These are phyloP conservation scores for Phytophthora niederhauseri DNA, from an alignment of 352 stramenopile species.

Conservation along the genomic window DNA sequence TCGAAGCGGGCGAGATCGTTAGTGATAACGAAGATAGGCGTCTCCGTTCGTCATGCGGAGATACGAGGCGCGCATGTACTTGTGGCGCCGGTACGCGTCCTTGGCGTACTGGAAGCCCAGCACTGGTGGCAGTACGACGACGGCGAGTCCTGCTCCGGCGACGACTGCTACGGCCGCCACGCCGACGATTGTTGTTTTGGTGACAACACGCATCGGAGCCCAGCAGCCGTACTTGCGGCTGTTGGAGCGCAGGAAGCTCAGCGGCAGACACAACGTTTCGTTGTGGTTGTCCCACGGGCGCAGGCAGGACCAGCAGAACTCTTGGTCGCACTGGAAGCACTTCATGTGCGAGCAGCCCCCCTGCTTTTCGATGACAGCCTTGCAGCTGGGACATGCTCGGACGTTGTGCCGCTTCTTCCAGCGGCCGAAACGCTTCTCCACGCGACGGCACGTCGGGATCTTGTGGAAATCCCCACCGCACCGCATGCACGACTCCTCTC, in stretches of 20 bases:
- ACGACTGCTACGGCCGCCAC: slow-evolving; percentile 57
- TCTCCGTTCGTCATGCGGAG: slow-evolving; percentile 31
- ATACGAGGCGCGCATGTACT: slow-evolving; percentile 48
- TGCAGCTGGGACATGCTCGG: slow-evolving; percentile 70
- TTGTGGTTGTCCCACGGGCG: slow-evolving; percentile 72
- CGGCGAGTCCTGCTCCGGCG: slow-evolving; percentile 61
- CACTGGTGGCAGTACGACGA: slow-evolving; percentile 73
- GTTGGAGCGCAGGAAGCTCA: slow-evolving; percentile 74
- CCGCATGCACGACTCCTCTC: slow-evolving; percentile 69
- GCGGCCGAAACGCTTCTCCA: slow-evolving; percentile 66
- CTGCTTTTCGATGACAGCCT: slow-evolving; percentile 81
- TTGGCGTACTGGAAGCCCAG: slow-evolving; percentile 66
- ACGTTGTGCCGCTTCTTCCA: slow-evolving; percentile 82
- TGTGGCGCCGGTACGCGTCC: slow-evolving; percentile 47
- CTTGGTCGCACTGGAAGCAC: slow-evolving; percentile 84
- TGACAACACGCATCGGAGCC: slow-evolving; percentile 67
- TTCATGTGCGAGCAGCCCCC: slow-evolving; percentile 89
- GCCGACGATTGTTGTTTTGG: slow-evolving; percentile 68
- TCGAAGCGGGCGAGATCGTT: slow-evolving; percentile 8
- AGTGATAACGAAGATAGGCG: slow-evolving; percentile 33
- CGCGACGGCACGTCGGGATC: slow-evolving; percentile 55
- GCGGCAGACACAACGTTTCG: slow-evolving; percentile 73
- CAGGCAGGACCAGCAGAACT: slow-evolving; percentile 88
- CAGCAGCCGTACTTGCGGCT: slow-evolving; percentile 68
- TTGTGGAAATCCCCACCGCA: slow-evolving; percentile 68